Conservation (phyloP, 768 basidiomycete genomes). For the Sporobolomyces roseus region DNA sequence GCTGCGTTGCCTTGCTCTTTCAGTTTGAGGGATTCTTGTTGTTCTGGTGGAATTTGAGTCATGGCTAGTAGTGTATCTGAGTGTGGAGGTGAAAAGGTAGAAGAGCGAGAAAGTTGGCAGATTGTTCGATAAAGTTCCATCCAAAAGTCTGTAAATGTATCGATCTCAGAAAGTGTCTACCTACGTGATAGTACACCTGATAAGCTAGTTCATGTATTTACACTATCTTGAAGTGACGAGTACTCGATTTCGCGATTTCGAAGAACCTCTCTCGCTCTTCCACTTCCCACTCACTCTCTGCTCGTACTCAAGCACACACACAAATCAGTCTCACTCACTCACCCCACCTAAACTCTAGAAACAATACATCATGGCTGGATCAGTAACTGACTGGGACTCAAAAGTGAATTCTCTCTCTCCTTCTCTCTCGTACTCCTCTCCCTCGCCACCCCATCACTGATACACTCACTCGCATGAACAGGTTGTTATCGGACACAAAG, state of each 20-base stretch:
- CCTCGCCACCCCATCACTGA: not conserved
- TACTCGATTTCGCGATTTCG: no score
- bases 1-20: conserved; percentile 41
- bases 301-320: not conserved
- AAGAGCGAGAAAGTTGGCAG: not conserved
- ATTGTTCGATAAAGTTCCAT: not conserved
- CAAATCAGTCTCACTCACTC: not conserved
- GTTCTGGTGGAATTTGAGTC: conserved; percentile 9
- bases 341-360: not conserved
- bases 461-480: not conserved
- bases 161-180: no score
- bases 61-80: conserved; percentile 3
- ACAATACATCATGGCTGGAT: conserved; percentile 8
- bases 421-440: not conserved
- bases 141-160: no score
- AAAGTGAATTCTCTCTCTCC: conserved; percentile 10
- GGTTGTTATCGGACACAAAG: conserved; percentile 37
- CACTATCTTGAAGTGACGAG: no score
- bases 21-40: conserved; percentile 17
- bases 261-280: not conserved
- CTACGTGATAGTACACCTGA: no score
- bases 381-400: conserved; percentile 39
- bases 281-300: not conserved
- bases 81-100: not conserved
- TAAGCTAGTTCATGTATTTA: no score